Evolutionary conservation across 148 eudicot genomes (phyloP), one percentile per base, ranked within the genome.

Genomic region (Heliosperma pusillum): DNA sequence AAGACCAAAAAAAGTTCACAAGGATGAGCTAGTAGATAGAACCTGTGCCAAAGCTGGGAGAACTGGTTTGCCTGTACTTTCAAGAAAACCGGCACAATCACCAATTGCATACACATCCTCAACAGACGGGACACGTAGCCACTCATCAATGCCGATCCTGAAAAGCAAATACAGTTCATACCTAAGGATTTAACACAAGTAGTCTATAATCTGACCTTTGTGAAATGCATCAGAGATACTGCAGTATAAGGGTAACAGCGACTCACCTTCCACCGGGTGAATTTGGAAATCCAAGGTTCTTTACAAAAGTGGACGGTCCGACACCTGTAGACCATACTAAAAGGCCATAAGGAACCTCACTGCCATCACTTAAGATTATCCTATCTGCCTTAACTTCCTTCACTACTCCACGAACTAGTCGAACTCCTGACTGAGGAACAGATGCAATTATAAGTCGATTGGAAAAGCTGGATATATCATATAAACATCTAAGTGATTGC

Each of bases 1-100:
- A n/a, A n/a, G n/a, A n/a, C n/a, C n/a, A n/a, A n/a, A n/a, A n/a
- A n/a, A n/a, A n/a, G n/a, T n/a, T n/a, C 47, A n/a, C 47, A 36
- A 0, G 19, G 8, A 21, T 20, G 29, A 52, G 33, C 55, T 52
- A 8, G 15, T 40, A 55, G 27, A 19, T 50, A 71, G 77, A 83
- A 87, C 98, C 90, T 95, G 98, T 66, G 98, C 98, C 82, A 95
- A 82, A 80, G 98, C 98, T 60, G 97, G 98, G 86, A 95, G 98
- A 78, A 84, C 87, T 9, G 89, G 85, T 78, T 79, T 95, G 67
- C 98, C 98, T 2, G 97, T 92, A 76, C 92, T 88, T 82, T 95
- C 97, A 76, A 95, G 92, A 71, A 90, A 95, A 52, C 98, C 98
- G 65, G 92, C 78, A 76, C 99, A 95, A 69, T 95, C 99, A 73